These are phyloP conservation scores for Coniochaeta pulveracea DNA, from an alignment of 2,329 filamentous ascomycete species.

Conservation along the genomic window DNA sequence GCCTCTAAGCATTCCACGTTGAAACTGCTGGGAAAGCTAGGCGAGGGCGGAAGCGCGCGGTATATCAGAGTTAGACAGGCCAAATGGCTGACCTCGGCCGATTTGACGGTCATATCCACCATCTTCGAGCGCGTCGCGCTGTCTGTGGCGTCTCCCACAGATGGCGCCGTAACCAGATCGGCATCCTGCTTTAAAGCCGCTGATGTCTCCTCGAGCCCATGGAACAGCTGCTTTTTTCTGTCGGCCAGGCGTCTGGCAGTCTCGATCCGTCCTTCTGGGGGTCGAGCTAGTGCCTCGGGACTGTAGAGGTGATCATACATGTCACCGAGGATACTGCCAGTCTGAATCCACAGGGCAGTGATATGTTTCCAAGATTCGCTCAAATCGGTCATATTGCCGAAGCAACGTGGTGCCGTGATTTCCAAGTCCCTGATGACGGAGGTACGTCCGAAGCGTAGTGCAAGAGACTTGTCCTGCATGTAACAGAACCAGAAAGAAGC, in stretches of 20 bases:
- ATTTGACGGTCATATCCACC: constrained; percentile 30
- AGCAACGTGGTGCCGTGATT: constrained; percentile 29
- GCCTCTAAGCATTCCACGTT: constrained; percentile 36
- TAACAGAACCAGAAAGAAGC: constrained; percentile 41
- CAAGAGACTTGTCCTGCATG: constrained; percentile 44
- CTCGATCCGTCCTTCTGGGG: constrained; percentile 26
- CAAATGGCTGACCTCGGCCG: constrained; percentile 35
- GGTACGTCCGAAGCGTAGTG: constrained; percentile 47
- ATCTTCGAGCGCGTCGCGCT: constrained; percentile 19
- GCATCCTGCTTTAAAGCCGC: constrained; percentile 18
- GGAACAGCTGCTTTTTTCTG: constrained; percentile 21
- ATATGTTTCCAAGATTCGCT: constrained; percentile 31
- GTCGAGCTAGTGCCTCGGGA: constrained; percentile 28
- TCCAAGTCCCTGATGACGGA: constrained; percentile 47
- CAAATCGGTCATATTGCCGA: constrained; percentile 15
- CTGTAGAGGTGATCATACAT: constrained; percentile 48
- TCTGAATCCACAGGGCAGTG: constrained; percentile 41
- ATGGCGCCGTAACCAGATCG: background rate
- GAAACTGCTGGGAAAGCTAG: constrained; percentile 30
- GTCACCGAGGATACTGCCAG: constrained; percentile 44
- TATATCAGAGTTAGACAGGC: constrained; percentile 40
- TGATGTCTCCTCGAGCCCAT: constrained; percentile 12
- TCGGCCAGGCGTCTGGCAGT: constrained; percentile 25
- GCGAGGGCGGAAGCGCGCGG: constrained; percentile 34
- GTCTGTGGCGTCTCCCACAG: constrained; percentile 7